Evolutionary conservation across 805 yeast genomes (phyloP), one percentile per base, ranked within the genome.

Genomic region (Kluyveromyces nonfermentans): DNA sequence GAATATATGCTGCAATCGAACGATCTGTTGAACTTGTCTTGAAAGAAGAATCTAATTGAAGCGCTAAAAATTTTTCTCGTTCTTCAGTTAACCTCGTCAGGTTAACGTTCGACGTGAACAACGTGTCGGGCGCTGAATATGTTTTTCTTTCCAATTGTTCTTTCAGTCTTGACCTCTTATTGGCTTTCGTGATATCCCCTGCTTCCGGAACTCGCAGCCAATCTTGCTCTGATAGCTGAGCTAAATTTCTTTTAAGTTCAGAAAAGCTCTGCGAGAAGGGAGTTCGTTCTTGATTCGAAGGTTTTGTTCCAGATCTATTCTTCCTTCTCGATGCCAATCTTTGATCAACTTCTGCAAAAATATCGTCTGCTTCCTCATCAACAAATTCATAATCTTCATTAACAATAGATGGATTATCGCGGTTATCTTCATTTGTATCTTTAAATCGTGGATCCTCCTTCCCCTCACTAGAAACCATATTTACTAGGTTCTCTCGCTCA

Each of bases 171-270:
- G 74, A 67, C 44, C 97, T 66, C 52, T 88, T 86, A 62, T 87
- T 87, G 45, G 77, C 70, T 54, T 79, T 73, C 0, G 98, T 93
- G 54, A 85, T 68, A 61, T 90, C 97, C 1, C 87, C 84, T 1
- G 86, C 93, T 49, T 87, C 96, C 0, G 97, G 97, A 3, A 90
- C 56, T 47, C 69, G 72, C 4, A 74, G 71, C 98, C 98, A 90
- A 54, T 89, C 81, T 3, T 77, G 83, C 17, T 69, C 74, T 3
- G 84, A 69, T 0, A 90, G 75, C 0, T 61, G 52, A 0, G 80
- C 66, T 33, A 89, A 62, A 1, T 72, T 77, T 21, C 80, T 64
- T 55, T 89, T 88, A 47, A 83, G 66, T 25, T 14, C 30, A 25
- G 30, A 25, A 25, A 25, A 25, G 30, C 12, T 10, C 9, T 25